Base-by-base conservation (phyloP, 768 basidiomycete species). In the Cubamyces sp. region DNA sequence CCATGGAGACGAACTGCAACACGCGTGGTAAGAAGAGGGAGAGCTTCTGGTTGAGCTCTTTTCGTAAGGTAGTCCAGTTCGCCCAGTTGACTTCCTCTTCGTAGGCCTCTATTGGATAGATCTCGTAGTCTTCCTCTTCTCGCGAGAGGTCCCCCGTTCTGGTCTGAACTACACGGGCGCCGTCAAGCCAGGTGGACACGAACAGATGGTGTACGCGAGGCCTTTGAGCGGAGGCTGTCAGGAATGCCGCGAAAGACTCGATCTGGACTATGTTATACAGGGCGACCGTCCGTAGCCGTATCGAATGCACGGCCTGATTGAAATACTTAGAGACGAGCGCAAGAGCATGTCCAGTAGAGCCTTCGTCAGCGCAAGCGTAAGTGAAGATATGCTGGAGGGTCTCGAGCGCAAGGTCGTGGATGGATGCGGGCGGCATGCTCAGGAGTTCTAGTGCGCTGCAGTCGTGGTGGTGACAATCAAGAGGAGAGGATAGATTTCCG, bases 341-440 rank as follows among this genome's bases (percentile, higher is more conserved):
- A 15, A 75, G 65, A 14, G 73, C 64, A 37, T 68, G 68, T 7
- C 68, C 73, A 8, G 70, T 67, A 18, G 21, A 64, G 2, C 72
- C 74, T 37, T 69, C 73, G 57, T 73, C 74, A 0, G 66, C 61
- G 54, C 74, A 74, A 11, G 73, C 74, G 3, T 66, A 42, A 5
- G 62, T 40, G 57, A 69, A 67, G 18, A 74, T 71, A 37, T 66
- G 64, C 9, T 62, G 51, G 56, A 67, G 69, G 7, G 72, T 57
- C 49, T 74, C 72, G 8, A 66, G 39, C 1, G 74, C 72, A 46
- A 64, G 57, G 40, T 58, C 57, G 8, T n/a, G 5, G 15, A 58
- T 43, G 5, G 48, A 58, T 21, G 46, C 40, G 15, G 53, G 14
- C 15, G 46, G 28, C 19, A 16, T 25, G 45, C 19, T 19, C 7